Evolutionary conservation across 306 rosid species (phyloP).

Genomic region (Macrotyloma uniflorum): DNA sequence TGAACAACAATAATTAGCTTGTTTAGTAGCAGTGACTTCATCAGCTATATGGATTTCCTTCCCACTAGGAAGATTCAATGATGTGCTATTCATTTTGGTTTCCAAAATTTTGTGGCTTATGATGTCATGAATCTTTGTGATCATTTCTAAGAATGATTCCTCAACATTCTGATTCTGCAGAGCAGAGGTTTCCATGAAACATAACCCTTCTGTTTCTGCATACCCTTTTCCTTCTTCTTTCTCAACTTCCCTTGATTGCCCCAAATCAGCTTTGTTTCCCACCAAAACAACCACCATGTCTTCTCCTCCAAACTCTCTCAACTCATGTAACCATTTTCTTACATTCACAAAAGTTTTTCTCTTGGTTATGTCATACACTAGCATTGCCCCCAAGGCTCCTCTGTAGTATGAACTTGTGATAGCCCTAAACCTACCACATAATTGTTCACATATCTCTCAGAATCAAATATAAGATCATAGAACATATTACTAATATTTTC

Average conservation of each 20-base stretch:
- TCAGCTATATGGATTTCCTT: slow-evolving; percentile 61
- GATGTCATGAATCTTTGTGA: slow-evolving; percentile 66
- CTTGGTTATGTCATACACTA: slow-evolving; percentile 81
- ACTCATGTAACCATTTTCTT: slow-evolving; percentile 76
- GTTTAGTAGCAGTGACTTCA: slow-evolving; percentile 88
- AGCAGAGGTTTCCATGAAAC: slow-evolving; percentile 96
- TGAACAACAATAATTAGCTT: slow-evolving; percentile 56
- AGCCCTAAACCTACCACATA: slow-evolving; percentile 76
- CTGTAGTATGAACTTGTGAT: slow-evolving; percentile 95
- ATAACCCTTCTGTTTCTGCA: slow-evolving; percentile 71
- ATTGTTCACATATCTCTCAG: neutral
- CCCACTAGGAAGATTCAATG: slow-evolving; percentile 44
- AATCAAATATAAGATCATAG: slow-evolving; percentile 14
- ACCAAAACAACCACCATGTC: slow-evolving; percentile 80
- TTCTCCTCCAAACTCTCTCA: slow-evolving; percentile 62
- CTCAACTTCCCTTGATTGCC: slow-evolving; percentile 65
- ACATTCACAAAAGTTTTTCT: slow-evolving; percentile 55
- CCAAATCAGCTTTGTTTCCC: slow-evolving; percentile 79
- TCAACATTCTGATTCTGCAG: slow-evolving; percentile 79
- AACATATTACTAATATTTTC: neutral
- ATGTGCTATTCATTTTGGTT: slow-evolving; percentile 41
- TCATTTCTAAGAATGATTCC: slow-evolving; percentile 73
- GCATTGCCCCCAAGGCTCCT: slow-evolving; percentile 87
- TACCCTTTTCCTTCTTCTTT: slow-evolving; percentile 65
- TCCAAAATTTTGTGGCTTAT: slow-evolving; percentile 68